Percentiles rank a stretch among this genome's conserved stretches.
Evolutionary conservation across 1,284 basidiomycete genomes (phyloP).

Genomic region (Thecaphora thlaspeos): DNA sequence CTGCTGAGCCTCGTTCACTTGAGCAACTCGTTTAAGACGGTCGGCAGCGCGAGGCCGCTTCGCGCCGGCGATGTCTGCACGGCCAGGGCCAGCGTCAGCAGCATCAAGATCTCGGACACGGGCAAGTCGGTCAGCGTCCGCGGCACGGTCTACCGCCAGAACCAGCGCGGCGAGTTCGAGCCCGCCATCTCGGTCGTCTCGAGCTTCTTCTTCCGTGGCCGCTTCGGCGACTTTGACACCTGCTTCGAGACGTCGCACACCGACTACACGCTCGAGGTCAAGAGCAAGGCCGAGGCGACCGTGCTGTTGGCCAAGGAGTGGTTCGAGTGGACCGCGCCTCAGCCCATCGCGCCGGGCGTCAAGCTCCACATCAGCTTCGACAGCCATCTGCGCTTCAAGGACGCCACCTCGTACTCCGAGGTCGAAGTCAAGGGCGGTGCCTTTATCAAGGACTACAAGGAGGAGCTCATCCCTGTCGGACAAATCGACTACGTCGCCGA

Average conservation of each 20-base stretch:
- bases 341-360: conserved; percentile 72
- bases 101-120: conserved; percentile 84
- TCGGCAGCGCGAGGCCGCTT: conserved; percentile 74
- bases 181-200: conserved; percentile 93
- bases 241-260: conserved; percentile 84
- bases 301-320: conserved; percentile 94
- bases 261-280: conserved; percentile 78
- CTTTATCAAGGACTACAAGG: conserved; percentile 49
- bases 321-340: conserved; percentile 87
- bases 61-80: conserved; percentile 85
- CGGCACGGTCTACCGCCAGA: conserved; percentile 41
- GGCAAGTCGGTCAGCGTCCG: conserved; percentile 67
- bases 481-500: conserved; percentile 47
- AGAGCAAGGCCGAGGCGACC: conserved; percentile 77
- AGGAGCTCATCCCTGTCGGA: conserved; percentile 46
- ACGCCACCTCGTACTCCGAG: conserved; percentile 79
- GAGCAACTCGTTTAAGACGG: conserved; percentile 89
- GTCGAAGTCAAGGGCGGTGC: conserved; percentile 73
- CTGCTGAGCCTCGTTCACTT: conserved; percentile 93
- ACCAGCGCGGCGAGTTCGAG: conserved; percentile 68
- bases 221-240: conserved; percentile 87
- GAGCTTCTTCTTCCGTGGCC: conserved; percentile 93
- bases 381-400: conserved; percentile 84
- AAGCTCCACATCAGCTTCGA: conserved; percentile 84
- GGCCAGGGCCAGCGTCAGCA: conserved; percentile 81